Base-by-base conservation (phyloP, 2,329 filamentous ascomycete species). In the Mariannaea elegans region DNA sequence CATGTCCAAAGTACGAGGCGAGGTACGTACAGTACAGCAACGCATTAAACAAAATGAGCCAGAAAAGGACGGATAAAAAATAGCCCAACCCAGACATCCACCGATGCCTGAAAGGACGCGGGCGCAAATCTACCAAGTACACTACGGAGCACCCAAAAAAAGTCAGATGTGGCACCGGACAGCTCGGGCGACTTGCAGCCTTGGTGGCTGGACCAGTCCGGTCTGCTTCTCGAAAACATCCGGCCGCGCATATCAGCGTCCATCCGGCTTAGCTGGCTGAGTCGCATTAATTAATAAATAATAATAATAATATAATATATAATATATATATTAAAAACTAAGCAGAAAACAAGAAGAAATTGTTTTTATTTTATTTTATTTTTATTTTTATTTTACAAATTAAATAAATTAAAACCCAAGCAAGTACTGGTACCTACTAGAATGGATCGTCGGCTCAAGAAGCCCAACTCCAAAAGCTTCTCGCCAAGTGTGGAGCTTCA, bases 401-500 rank as follows among this genome's bases (percentile, higher is more conserved):
- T n/a, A n/a, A n/a, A n/a, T n/a, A n/a, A n/a, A n/a, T n/a, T n/a
- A n/a, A n/a, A n/a, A n/a, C n/a, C n/a, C n/a, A n/a, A n/a, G n/a
- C n/a, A n/a, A n/a, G n/a, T n/a, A n/a, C n/a, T n/a, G n/a, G n/a
- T n/a, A n/a, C n/a, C n/a, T n/a, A n/a, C n/a, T 34, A 50, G 38
- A 36, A 50, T 59, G 42, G 49, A 59, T 51, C 45, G 23, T 56
- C 53, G 49, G 63, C 56, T 55, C 45, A 34, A 21, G 32, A 18
- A 47, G 34, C 51, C 51, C 47, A 56, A 50, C 38, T 23, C 31
- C 32, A 7, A 58, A 45, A 46, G 47, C 32, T 49, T 61, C 53
- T 57, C 31, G 44, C 46, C 50, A 59, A 31, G 56, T 39, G 64
- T 64, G 62, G 59, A 53, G 44, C 47, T 53, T 49, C 58, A 62